Evolutionary conservation across 2,329 filamentous ascomycete genomes (phyloP).

Genomic region (Didymella glomerata): DNA sequence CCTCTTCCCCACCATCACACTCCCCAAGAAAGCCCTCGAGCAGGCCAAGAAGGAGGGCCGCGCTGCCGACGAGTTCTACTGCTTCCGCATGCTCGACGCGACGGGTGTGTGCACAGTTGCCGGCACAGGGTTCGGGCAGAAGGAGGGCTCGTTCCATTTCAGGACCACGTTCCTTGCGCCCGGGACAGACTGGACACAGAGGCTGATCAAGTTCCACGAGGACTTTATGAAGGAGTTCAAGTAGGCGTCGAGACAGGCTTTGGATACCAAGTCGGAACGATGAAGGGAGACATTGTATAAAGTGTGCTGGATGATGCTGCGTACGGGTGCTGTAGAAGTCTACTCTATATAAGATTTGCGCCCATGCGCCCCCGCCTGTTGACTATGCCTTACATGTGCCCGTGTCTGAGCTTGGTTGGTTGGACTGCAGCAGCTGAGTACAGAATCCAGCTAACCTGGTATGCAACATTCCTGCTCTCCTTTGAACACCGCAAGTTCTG

Average conservation of each 20-base stretch:
- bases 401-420: too few relatives aligned
- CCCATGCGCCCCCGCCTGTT: too few relatives aligned
- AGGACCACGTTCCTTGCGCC: slow-evolving; percentile 96
- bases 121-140: slow-evolving; percentile 93
- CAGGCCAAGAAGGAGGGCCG: slow-evolving; percentile 78
- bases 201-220: slow-evolving; percentile 88
- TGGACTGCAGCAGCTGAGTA: too few relatives aligned
- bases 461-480: too few relatives aligned
- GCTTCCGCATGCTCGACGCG: slow-evolving; percentile 85
- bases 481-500: too few relatives aligned
- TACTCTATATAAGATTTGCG: too few relatives aligned
- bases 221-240: slow-evolving; percentile 87
- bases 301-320: too few relatives aligned
- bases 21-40: slow-evolving; percentile 77
- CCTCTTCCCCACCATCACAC: slow-evolving; percentile 91
- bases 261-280: too few relatives aligned
- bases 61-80: slow-evolving; percentile 91
- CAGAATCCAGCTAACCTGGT: too few relatives aligned
- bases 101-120: slow-evolving; percentile 96
- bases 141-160: slow-evolving; percentile 90
- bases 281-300: too few relatives aligned
- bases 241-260: slow-evolving; percentile 13
- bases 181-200: slow-evolving; percentile 91
- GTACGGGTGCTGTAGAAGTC: too few relatives aligned
- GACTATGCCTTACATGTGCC: too few relatives aligned